These are phyloP conservation scores for Lepidium africanum DNA, from an alignment of 345 rosid genomes.

Conservation along the genomic window DNA sequence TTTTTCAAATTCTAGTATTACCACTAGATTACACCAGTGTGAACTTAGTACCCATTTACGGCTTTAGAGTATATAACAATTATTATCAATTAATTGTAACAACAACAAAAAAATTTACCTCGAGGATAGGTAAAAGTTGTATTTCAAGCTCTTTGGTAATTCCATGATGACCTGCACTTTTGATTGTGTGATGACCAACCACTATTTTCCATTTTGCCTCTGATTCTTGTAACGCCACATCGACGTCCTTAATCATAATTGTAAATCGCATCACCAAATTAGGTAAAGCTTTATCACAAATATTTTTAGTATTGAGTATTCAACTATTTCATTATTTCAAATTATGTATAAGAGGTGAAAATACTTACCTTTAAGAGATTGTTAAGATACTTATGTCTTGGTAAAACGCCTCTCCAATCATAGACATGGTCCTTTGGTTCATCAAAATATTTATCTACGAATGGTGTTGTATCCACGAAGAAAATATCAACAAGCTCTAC, in stretches of 20 bases:
- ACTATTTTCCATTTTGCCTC: conserved; percentile 64
- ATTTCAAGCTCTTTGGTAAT: conserved; percentile 42
- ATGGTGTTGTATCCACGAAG: conserved; percentile 66
- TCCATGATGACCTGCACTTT: conserved; percentile 65
- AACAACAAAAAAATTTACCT: conserved; percentile 28
- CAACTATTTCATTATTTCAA: no score
- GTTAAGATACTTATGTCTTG: conserved; percentile 40
- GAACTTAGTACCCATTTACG: no score
- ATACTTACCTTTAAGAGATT: conserved; percentile 36
- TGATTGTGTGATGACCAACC: conserved; percentile 77
- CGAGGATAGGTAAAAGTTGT: conserved; percentile 53
- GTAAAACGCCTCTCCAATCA: conserved; percentile 55
- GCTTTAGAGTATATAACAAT: no score
- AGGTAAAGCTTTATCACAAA: neutral
- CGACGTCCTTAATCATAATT: conserved; percentile 3
- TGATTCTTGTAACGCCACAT: conserved; percentile 39
- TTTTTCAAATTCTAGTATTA: no score
- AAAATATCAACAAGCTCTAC: conserved; percentile 47
- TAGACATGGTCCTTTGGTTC: conserved; percentile 40
- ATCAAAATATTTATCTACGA: conserved; percentile 46
- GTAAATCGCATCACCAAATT: neutral
- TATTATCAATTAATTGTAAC: neutral
- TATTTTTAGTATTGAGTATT: no score
- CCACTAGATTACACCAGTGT: no score
- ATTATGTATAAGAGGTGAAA: no score